phyloP scores from a whole-genome alignment of 441 rosid species.

The Populus hybrid region DNA sequence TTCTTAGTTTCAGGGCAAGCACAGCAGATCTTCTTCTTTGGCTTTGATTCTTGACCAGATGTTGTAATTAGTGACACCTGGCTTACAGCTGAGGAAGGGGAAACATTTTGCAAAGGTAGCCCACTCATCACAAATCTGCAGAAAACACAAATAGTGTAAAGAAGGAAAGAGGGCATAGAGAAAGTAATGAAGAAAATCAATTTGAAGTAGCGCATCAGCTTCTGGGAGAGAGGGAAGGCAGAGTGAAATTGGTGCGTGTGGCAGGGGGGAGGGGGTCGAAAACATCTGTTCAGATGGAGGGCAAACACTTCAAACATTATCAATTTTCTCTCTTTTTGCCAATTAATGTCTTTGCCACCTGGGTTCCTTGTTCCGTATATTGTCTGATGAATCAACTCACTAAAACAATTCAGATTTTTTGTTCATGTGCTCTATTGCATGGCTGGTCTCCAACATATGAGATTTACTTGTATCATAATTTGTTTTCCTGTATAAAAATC shows the following conservation, averaged over 20 bases:
- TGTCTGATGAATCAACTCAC: neutral
- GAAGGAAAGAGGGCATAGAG: neutral
- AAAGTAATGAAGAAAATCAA: neutral
- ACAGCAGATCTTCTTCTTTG: constrained; percentile 90
- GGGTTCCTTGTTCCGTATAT: neutral
- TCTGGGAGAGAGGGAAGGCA: neutral
- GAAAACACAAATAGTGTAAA: neutral
- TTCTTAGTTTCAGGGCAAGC: constrained; percentile 92
- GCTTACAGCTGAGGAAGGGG: constrained; percentile 42
- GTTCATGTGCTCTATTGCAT: neutral
- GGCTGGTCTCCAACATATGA: neutral
- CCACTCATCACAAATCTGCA: constrained; percentile 44
- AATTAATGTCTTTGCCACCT: neutral
- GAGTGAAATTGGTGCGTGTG: neutral
- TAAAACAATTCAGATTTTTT: neutral
- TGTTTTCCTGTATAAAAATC: neutral
- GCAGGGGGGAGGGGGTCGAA: neutral
- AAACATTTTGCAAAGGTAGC: constrained; percentile 39
- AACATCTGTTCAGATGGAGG: neutral
- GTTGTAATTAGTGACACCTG: constrained; percentile 30
- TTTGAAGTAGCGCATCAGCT: neutral
- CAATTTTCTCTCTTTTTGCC: neutral
- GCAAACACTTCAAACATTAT: no score
- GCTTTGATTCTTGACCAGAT: constrained; percentile 51
- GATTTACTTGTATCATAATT: neutral